Percentiles rank a stretch among this genome's conserved stretches.
Evolutionary conservation across 2,329 filamentous ascomycete species (phyloP).

Genomic region (Fusarium austroafricanum): DNA sequence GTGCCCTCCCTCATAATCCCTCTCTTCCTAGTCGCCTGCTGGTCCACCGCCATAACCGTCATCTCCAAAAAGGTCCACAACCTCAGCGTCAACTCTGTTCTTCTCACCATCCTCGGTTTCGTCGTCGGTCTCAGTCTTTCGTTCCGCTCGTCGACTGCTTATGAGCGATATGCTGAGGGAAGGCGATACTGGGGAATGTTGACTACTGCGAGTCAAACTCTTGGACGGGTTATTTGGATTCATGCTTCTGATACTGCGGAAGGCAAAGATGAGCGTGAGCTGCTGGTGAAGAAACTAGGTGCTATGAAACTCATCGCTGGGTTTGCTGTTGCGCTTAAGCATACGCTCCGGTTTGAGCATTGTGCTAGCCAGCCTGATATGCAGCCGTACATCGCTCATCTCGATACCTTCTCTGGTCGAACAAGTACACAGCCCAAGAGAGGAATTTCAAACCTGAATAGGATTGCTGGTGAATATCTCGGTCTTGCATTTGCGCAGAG

Average conservation of each 20-base stretch:
- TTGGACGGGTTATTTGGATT: conserved; percentile 86
- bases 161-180: conserved; percentile 77
- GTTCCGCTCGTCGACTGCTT: conserved; percentile 80
- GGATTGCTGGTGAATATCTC: conserved; percentile 76
- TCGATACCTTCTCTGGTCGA: conserved; percentile 76
- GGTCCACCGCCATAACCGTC: conserved; percentile 74
- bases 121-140: conserved; percentile 81
- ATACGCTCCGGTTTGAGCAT: conserved; percentile 85
- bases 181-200: conserved; percentile 72
- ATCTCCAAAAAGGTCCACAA: conserved; percentile 61
- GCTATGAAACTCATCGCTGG: conserved; percentile 82
- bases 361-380: conserved; percentile 82
- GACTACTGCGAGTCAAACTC: conserved; percentile 70
- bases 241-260: conserved; percentile 71
- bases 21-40: conserved; percentile 69
- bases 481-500: conserved; percentile 80
- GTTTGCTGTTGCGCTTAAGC: conserved; percentile 80
- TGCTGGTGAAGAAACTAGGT: conserved; percentile 76
- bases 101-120: conserved; percentile 83
- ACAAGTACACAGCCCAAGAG: conserved; percentile 56
- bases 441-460: conserved; percentile 60
- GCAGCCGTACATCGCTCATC: conserved; percentile 73
- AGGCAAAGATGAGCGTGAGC: conserved; percentile 66
- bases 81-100: conserved; percentile 53
- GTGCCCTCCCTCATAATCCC: conserved; percentile 80